phyloP scores from a whole-genome alignment of 1,139 yeast species.

The Nakaseomyces bracarensis region DNA sequence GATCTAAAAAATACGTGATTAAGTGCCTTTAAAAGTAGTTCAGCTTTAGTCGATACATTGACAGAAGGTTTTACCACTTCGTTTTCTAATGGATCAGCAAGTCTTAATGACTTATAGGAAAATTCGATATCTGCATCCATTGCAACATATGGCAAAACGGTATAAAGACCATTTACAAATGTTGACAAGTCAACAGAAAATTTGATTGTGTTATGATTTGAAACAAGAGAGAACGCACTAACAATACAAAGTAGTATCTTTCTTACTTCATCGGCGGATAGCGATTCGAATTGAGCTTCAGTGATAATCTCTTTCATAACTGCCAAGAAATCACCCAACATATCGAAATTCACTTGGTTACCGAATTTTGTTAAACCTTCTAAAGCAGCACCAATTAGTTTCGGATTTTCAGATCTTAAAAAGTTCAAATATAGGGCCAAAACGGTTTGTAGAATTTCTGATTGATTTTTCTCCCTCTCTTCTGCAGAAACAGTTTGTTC shows the following conservation, averaged over 20 bases:
- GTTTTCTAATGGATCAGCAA: constrained; percentile 62
- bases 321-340: constrained; percentile 85
- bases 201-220: constrained; percentile 62
- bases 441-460: constrained; percentile 68
- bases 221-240: constrained; percentile 80
- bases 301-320: constrained; percentile 72
- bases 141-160: constrained; percentile 56
- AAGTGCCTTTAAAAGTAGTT: constrained; percentile 64
- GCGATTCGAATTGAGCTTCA: constrained; percentile 41
- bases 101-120: constrained; percentile 68
- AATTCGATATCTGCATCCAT: constrained; percentile 80
- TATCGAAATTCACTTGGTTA: constrained; percentile 83
- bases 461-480: constrained; percentile 77
- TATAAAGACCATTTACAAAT: constrained; percentile 67
- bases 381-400: constrained; percentile 76
- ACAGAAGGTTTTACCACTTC: constrained; percentile 55
- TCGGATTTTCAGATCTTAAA: constrained; percentile 52
- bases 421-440: constrained; percentile 71
- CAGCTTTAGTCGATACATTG: constrained; percentile 83
- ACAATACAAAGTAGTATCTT: constrained; percentile 75
- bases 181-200: constrained; percentile 58
- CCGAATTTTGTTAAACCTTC: constrained; percentile 91
- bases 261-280: constrained; percentile 41
- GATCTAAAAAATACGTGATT: constrained; percentile 78
- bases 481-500: constrained; percentile 81